These are phyloP conservation scores for Chalciporus piperatus DNA, from an alignment of 768 basidiomycete species.

Conservation along the genomic window DNA sequence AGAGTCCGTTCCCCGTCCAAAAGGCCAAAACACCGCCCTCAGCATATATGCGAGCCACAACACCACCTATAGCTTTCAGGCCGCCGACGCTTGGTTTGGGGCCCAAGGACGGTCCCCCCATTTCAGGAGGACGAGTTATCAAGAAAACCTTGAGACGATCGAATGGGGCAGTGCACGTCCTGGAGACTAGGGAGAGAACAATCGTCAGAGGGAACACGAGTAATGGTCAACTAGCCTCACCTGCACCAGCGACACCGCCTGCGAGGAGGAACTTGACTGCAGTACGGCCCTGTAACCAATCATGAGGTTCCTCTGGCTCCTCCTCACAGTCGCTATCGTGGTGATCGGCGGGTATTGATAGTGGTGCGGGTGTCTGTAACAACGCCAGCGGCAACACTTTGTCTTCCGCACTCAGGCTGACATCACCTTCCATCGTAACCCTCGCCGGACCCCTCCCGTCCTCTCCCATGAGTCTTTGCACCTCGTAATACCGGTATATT, in stretches of 20 bases:
- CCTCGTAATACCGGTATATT: slow-evolving; percentile 81
- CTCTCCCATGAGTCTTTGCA: slow-evolving; percentile 62
- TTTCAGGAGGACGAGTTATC: slow-evolving; percentile 82
- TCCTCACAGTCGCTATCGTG: slow-evolving; percentile 46
- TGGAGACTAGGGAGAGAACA: slow-evolving; percentile 62
- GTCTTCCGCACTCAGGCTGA: slow-evolving; percentile 75
- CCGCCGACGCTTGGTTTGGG: slow-evolving; percentile 49
- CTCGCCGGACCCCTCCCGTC: slow-evolving; percentile 78
- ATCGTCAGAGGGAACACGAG: slow-evolving; percentile 4
- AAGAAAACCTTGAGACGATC: slow-evolving; percentile 96
- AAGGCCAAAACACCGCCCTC: slow-evolving; percentile 90
- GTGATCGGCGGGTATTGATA: slow-evolving; percentile 22
- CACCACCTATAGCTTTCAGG: slow-evolving; percentile 63
- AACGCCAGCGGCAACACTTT: slow-evolving; percentile 42
- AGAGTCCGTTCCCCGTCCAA: slow-evolving; percentile 97
- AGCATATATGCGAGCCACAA: slow-evolving; percentile 76
- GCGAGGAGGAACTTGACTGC: slow-evolving; percentile 90
- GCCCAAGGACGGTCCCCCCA: slow-evolving; percentile 50
- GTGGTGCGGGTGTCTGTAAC: slow-evolving; percentile 10
- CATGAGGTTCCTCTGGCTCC: slow-evolving; percentile 59
- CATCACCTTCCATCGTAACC: slow-evolving; percentile 89
- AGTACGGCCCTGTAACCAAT: slow-evolving; percentile 62
- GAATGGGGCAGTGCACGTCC: slow-evolving; percentile 96
- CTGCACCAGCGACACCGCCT: slow-evolving; percentile 92
- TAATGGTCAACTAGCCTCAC: slow-evolving; percentile 42